These are phyloP conservation scores for Aphanomyces cochlioides DNA, from an alignment of 352 stramenopile species.

Conservation along the genomic window DNA sequence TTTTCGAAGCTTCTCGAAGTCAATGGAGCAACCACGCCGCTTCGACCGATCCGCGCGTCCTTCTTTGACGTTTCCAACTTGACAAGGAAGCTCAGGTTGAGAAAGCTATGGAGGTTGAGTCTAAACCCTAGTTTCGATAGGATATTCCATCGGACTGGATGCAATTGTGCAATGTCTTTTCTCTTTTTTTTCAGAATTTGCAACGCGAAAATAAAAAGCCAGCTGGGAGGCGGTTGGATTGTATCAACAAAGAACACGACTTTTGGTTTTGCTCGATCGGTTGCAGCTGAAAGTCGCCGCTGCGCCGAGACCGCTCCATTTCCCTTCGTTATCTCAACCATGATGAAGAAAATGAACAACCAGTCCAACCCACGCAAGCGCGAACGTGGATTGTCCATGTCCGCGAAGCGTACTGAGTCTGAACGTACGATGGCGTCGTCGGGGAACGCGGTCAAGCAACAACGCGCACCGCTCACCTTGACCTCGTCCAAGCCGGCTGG, in stretches of 20 bases:
- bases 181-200: no score
- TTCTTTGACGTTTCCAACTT: no score
- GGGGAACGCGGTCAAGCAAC: conserved; percentile 3
- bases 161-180: no score
- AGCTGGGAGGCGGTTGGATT: background rate
- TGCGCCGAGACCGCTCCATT: background rate
- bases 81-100: no score
- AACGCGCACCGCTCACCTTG: conserved; percentile 4
- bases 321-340: background rate
- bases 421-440: conserved; percentile 1
- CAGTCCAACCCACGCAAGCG: conserved; percentile 24
- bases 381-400: background rate
- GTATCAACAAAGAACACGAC: background rate
- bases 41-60: no score
- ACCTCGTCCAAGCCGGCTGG: background rate
- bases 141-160: no score
- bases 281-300: background rate
- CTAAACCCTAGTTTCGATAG: no score
- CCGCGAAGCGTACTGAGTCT: conserved; percentile 18
- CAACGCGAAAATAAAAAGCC: background rate
- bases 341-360: conserved; percentile 31
- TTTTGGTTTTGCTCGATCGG: background rate
- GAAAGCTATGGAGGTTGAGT: no score
- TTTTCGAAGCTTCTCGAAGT: no score
- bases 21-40: no score